A percentile compares a stretch with the other conserved stretches of the same genome.
Evolutionary conservation across 257 asterid species (phyloP).

Genomic region (Marsdenia floribunda): DNA sequence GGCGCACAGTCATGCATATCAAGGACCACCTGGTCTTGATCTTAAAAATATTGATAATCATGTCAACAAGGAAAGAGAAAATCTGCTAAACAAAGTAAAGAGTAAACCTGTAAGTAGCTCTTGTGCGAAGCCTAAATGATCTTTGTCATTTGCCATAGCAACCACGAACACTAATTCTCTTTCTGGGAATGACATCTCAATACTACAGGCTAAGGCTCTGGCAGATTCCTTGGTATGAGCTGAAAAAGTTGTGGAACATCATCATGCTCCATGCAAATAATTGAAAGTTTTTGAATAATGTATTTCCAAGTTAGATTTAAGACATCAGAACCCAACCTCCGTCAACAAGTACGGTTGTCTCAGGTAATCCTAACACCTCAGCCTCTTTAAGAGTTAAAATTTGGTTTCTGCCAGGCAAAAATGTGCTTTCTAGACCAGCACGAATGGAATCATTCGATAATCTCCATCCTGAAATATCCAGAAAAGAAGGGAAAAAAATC

Average conservation of each 20-base stretch:
- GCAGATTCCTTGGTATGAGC: constrained; percentile 98
- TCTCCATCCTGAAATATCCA: constrained; percentile 58
- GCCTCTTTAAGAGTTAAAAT: constrained; percentile 63
- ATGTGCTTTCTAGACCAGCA: constrained; percentile 66
- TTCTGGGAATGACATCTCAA: constrained; percentile 52
- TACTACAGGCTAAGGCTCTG: constrained; percentile 56
- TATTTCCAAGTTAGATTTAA: background rate
- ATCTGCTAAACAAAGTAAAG: constrained; percentile 3
- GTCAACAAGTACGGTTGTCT: constrained; percentile 62
- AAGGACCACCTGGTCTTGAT: background rate
- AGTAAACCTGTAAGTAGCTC: constrained; percentile 67
- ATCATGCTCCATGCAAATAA: constrained; percentile 5
- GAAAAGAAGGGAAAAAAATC: constrained; percentile 6
- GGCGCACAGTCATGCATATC: background rate
- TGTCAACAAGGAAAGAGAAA: background rate
- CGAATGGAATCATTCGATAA: constrained; percentile 59
- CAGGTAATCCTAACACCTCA: constrained; percentile 57
- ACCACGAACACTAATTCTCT: constrained; percentile 65
- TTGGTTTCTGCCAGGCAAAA: constrained; percentile 81
- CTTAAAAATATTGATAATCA: background rate
- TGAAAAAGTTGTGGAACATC: constrained; percentile 26
- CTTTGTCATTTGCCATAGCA: constrained; percentile 96
- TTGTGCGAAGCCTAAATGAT: constrained; percentile 74
- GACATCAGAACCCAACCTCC: constrained; percentile 58
- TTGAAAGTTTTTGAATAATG: background rate